These are phyloP conservation scores for Afroboletus lepidellus DNA, from an alignment of 1,284 basidiomycete species.

Conservation along the genomic window DNA sequence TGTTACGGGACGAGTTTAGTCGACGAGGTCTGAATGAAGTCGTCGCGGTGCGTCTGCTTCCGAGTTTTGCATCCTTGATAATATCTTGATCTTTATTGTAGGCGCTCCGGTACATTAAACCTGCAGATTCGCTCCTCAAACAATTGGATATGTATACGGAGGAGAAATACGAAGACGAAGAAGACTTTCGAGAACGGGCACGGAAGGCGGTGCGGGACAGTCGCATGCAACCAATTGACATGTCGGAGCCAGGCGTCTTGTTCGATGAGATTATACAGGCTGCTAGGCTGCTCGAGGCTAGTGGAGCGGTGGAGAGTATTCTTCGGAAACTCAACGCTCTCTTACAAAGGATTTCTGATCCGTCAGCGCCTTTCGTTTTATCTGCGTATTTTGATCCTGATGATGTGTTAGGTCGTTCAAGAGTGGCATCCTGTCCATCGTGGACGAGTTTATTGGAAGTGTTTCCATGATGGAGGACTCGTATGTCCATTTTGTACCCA, in stretches of 20 bases:
- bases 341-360: constrained; percentile 58
- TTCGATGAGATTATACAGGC: constrained; percentile 57
- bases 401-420: constrained; percentile 56
- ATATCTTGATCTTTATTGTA: constrained; percentile 29
- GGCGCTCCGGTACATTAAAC: constrained; percentile 73
- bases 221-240: constrained; percentile 36
- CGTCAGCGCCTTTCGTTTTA: constrained; percentile 44
- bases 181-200: constrained; percentile 71
- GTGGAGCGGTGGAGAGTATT: constrained; percentile 16
- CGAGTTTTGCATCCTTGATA: not conserved
- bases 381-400: constrained; percentile 6
- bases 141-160: constrained; percentile 84
- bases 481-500: constrained; percentile 14
- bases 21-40: constrained; percentile 80
- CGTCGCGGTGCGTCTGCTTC: constrained; percentile 62
- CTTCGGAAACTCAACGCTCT: constrained; percentile 44
- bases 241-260: constrained; percentile 49
- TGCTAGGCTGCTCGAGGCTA: constrained; percentile 43
- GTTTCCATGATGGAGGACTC: constrained; percentile 66
- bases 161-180: constrained; percentile 87
- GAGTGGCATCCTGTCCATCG: constrained; percentile 55
- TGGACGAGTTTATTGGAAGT: constrained; percentile 70
- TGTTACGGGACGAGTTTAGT: constrained; percentile 78
- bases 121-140: constrained; percentile 69
- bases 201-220: constrained; percentile 42